Base-by-base conservation (phyloP, 2,329 filamentous ascomycete species). In the Dactylellina parvicollis region DNA sequence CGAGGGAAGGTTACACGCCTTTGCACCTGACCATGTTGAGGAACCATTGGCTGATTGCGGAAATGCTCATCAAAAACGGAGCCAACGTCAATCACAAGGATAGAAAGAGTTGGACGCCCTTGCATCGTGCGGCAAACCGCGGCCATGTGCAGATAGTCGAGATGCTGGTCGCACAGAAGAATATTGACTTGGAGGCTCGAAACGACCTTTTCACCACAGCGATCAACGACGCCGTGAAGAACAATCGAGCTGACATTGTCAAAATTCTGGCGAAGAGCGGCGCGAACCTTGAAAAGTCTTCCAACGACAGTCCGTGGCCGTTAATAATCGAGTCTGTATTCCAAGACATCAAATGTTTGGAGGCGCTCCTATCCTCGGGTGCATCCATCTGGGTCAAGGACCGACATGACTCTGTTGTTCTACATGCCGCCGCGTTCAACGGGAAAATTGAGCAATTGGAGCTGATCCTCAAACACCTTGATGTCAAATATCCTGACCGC, bases 31-130 rank as follows among this genome's bases (percentile, higher is more conserved):
- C 64, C 10, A 69, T 69, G 28, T 10, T 69, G 26, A 60, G 64
- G 18, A 69, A 69, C 22, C 64, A 69, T 24, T 32, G 28, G 54
- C 20, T 9, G 1, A 60, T 67, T 14, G 38, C 47, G 26, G 56
- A 74, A 8, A 69, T 67, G 59, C 32, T 67, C 7, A 62, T 59
- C 14, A 34, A 28, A 16, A 54, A 61, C 26, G 50, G 61, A 14
- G 61, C 61, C 1, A 46, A 74, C 38, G 47, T 70, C 12, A 75
- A 76, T 28, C 44, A 44, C 14, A 61, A 64, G 44, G 70, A 73
- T 54, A 30, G 69, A 10, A 50, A 70, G n/a, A 47, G 46, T n/a
- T 52, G 57, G 44, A 65, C 57, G 7, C 46, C 74, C 3, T 24
- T 75, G 18, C 44, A 72, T 38, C 55, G 54, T n/a, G 74, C 74